Conservation (phyloP, 2,329 filamentous ascomycete species). For the Phyllosticta paracitricarpa region DNA sequence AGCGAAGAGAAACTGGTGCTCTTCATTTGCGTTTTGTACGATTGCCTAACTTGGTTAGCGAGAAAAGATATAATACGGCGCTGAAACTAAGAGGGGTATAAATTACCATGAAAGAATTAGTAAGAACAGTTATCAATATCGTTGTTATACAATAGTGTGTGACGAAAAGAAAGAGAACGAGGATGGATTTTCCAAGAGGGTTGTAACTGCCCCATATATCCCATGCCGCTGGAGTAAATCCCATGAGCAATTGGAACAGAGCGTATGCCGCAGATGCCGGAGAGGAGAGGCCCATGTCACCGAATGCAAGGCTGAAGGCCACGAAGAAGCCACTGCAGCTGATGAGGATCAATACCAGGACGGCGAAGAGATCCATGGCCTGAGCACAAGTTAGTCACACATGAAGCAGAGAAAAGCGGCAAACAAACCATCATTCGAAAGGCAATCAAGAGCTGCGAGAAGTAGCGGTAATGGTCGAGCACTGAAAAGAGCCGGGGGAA, state of each 20-base stretch:
- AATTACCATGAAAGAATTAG: slow-evolving; percentile 75
- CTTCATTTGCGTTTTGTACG: slow-evolving; percentile 84
- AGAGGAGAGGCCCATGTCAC: slow-evolving; percentile 52
- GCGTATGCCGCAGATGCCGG: slow-evolving; percentile 72
- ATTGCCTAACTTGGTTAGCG: slow-evolving; percentile 42
- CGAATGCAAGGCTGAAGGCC: slow-evolving; percentile 77
- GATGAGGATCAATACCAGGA: slow-evolving; percentile 75
- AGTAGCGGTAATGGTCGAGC: slow-evolving; percentile 90
- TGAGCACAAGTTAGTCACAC: too few species aligned
- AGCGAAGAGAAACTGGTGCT: slow-evolving; percentile 86
- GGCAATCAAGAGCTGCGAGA: slow-evolving; percentile 86
- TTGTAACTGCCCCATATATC: slow-evolving; percentile 78
- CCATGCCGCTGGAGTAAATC: slow-evolving; percentile 92
- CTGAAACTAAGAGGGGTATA: too few species aligned
- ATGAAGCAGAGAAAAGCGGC: too few species aligned
- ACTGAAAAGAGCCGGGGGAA: slow-evolving; percentile 88
- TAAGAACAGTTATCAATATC: slow-evolving; percentile 82
- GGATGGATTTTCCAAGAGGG: slow-evolving; percentile 61
- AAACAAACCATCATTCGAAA: slow-evolving; percentile 66
- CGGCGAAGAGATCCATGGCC: slow-evolving; percentile 73
- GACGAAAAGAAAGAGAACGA: slow-evolving; percentile 81
- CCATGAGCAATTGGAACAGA: slow-evolving; percentile 90
- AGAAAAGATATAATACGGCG: too few species aligned
- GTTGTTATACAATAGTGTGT: slow-evolving; percentile 93
- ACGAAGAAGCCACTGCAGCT: slow-evolving; percentile 92